Evolutionary conservation across 2,329 filamentous ascomycete genomes (phyloP).

Genomic region (Botrytis hyacinthi): DNA sequence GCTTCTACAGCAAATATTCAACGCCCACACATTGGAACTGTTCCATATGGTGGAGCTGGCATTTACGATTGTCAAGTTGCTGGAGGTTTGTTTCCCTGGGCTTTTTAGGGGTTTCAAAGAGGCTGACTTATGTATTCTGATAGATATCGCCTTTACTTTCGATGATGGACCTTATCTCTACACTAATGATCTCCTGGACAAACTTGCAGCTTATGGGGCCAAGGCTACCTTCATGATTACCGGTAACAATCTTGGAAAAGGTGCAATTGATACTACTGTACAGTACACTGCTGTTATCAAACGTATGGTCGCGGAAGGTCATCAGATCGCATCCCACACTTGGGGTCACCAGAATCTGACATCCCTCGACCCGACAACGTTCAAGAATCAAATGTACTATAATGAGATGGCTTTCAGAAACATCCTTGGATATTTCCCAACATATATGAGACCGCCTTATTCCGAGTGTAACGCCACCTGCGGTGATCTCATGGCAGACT

Average conservation of each 20-base stretch:
- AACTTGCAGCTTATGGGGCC: conserved; percentile 57
- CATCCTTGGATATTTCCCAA: conserved; percentile 54
- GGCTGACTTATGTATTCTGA: background rate
- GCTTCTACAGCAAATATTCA: conserved; percentile 51
- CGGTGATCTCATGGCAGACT: conserved; percentile 39
- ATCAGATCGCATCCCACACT: conserved; percentile 60
- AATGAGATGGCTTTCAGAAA: conserved; percentile 56
- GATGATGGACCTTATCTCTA: conserved; percentile 66
- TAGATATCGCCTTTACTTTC: conserved; percentile 62
- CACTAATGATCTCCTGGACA: conserved; percentile 52
- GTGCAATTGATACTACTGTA: conserved; percentile 41
- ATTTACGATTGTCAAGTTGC: conserved; percentile 55
- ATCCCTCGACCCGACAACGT: conserved; percentile 44
- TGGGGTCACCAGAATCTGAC: conserved; percentile 53
- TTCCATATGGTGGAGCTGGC: conserved; percentile 55
- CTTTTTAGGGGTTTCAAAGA: background rate
- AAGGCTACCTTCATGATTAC: conserved; percentile 64
- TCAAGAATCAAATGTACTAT: conserved; percentile 50
- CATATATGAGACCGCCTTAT: conserved; percentile 51
- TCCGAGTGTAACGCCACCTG: conserved; percentile 45
- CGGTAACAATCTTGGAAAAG: conserved; percentile 51
- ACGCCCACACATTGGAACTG: conserved; percentile 51
- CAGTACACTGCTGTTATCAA: conserved; percentile 48
- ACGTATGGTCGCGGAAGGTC: conserved; percentile 41
- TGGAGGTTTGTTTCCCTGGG: conserved; percentile 41